Conservation (phyloP, 345 rosid species). For the Lumnitzera racemosa region DNA sequence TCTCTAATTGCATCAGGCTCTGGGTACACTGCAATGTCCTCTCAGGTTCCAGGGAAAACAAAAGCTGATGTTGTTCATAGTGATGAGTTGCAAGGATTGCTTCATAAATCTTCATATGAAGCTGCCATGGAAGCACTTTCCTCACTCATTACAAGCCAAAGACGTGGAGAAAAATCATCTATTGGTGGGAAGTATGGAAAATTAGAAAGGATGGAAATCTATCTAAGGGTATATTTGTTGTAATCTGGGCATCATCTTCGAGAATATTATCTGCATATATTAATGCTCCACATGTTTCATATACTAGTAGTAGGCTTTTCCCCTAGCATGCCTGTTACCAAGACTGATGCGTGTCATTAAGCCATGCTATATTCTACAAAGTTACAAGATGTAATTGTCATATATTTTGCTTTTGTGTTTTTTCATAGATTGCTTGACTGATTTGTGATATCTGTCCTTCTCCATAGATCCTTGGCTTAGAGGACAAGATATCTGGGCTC, state of each 20-base stretch:
- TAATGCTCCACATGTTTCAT: too few relatives aligned
- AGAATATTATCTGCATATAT: too few relatives aligned
- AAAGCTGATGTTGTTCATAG: conserved; percentile 17
- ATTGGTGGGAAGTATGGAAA: conserved; percentile 39
- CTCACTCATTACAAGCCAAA: conserved; percentile 61
- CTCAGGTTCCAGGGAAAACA: conserved; percentile 27
- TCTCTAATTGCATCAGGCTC: conserved; percentile 30
- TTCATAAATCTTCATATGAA: conserved; percentile 53
- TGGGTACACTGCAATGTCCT: conserved; percentile 27
- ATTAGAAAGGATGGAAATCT: conserved; percentile 57
- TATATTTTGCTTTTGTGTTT: too few relatives aligned
- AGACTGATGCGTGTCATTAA: too few relatives aligned
- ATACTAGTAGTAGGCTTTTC: too few relatives aligned
- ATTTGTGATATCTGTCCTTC: conserved; percentile 4
- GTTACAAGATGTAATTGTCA: too few relatives aligned
- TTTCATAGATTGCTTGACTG: too few relatives aligned
- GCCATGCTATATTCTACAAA: too few relatives aligned
- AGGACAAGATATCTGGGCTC: conserved; percentile 43
- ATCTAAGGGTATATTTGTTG: conserved; percentile 50
- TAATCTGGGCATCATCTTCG: background rate
- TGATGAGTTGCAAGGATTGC: conserved; percentile 26
- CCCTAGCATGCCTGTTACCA: too few relatives aligned
- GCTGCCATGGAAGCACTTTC: conserved; percentile 84
- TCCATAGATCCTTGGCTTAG: conserved; percentile 62
- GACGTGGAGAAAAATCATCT: conserved; percentile 42